These are phyloP conservation scores for Sanghuangporus weigelae DNA, from an alignment of 1,284 basidiomycete species.

Conservation along the genomic window DNA sequence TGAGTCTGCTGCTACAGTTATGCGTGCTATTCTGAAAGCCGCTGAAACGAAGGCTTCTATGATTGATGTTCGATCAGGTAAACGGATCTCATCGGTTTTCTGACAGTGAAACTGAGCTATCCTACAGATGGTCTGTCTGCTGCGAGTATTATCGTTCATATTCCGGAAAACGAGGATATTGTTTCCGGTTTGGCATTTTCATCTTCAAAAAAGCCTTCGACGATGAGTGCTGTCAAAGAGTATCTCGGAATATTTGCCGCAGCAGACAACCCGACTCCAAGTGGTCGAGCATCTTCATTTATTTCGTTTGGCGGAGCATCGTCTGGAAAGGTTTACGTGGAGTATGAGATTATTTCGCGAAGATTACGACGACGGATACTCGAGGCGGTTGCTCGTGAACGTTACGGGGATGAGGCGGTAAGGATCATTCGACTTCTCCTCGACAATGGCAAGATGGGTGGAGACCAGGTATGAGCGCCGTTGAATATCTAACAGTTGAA, in stretches of 20 bases:
- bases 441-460: constrained; percentile 92
- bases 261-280: constrained; percentile 74
- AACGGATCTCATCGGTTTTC: constrained; percentile 17
- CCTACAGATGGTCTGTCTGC: constrained; percentile 56
- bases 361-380: constrained; percentile 71
- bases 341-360: constrained; percentile 74
- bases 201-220: constrained; percentile 52
- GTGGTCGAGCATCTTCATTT: constrained; percentile 62
- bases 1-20: constrained; percentile 60
- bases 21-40: constrained; percentile 66
- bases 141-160: constrained; percentile 51
- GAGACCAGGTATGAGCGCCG: constrained; percentile 74
- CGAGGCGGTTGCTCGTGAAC: constrained; percentile 77
- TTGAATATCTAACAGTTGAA: neutral
- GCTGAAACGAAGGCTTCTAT: constrained; percentile 63
- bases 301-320: constrained; percentile 57
- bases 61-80: constrained; percentile 62
- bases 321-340: constrained; percentile 62
- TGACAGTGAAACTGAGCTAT: constrained; percentile 10
- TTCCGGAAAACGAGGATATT: constrained; percentile 58
- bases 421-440: constrained; percentile 80
- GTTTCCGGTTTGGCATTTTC: constrained; percentile 48
- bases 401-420: constrained; percentile 82
- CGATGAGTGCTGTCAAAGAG: constrained; percentile 60
- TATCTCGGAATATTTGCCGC: constrained; percentile 72